Evolutionary conservation across 1,284 basidiomycete species (phyloP), one percentile per base, ranked within the genome.

Genomic region (Thecaphora thlaspeos): DNA sequence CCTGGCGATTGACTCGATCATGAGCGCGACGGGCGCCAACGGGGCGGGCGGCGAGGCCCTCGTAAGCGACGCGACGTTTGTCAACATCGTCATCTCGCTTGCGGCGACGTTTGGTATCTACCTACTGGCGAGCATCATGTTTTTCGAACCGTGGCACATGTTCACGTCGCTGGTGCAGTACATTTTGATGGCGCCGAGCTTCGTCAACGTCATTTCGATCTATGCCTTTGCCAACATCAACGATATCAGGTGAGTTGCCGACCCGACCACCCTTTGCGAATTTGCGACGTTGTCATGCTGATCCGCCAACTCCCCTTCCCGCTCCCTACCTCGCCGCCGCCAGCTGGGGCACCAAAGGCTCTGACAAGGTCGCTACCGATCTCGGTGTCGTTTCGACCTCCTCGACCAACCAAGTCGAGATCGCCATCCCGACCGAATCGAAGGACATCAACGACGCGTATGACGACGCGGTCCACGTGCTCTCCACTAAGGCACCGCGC

Each of bases 181-280:
- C 39, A 41, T 76, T 26, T 64, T 77, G 3, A 47, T 77, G 54
- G 68, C 75, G 2, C 75, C 75, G 9, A 70, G 66, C 12, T 75
- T 75, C 43, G 64, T 77, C 55, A 76, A 75, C 48, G 70, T 76
- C 32, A 73, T 77, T 55, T 66, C 64, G 51, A 73, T 77, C 41
- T 77, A 77, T 41, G 73, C 74, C 0, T 75, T 77, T 47, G 73
- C 70, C 63, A 76, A 77, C 60, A 70, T 68, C 32, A 69, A 74
- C 50, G 71, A 75, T 41, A 63, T 68, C 32, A 58, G 53, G 14
- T 28, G 26, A 28, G 26, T 28, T 11, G n/a, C n/a, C n/a, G n/a
- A n/a, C n/a, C n/a, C n/a, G n/a, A n/a, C n/a, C n/a, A n/a, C n/a
- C 74, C 0, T 75, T 77, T 47, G 73, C 70, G 61, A 76, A 77